phyloP scores from a whole-genome alignment of 768 basidiomycete genomes.

The Boletus pseudopeckii region DNA sequence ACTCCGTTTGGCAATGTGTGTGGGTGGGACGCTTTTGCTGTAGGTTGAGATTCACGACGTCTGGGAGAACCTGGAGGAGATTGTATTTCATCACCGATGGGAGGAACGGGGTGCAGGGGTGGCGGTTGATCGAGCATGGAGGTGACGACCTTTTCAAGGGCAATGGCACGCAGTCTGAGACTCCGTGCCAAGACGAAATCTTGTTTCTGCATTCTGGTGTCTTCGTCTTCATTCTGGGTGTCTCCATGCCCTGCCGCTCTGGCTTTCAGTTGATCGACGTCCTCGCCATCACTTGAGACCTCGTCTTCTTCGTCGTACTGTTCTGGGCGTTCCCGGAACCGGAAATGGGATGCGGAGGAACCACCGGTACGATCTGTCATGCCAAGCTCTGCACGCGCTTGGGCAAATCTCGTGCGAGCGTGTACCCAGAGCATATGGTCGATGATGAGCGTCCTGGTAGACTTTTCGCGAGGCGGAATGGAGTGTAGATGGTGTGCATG shows the following conservation, averaged over 20 bases:
- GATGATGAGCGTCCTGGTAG: constrained; percentile 82
- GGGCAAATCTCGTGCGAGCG: constrained; percentile 73
- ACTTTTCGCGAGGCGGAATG: constrained; percentile 84
- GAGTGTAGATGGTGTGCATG: constrained; percentile 87
- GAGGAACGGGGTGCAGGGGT: constrained; percentile 47
- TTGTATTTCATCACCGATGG: constrained; percentile 47
- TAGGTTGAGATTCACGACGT: constrained; percentile 23
- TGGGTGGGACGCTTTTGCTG: constrained; percentile 40
- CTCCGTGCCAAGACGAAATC: constrained; percentile 60
- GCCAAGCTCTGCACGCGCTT: constrained; percentile 80
- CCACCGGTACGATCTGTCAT: constrained; percentile 83
- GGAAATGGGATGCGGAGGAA: constrained; percentile 53
- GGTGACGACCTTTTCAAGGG: constrained; percentile 77
- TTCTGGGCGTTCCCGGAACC: constrained; percentile 67
- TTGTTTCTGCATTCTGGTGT: constrained; percentile 52
- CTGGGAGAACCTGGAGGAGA: constrained; percentile 53
- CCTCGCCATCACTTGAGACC: constrained; percentile 60
- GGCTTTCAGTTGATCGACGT: constrained; percentile 41
- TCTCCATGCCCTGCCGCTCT: constrained; percentile 50
- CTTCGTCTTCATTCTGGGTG: constrained; percentile 55
- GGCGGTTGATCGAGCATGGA: constrained; percentile 82
- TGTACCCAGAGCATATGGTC: constrained; percentile 89
- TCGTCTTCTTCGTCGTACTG: constrained; percentile 77
- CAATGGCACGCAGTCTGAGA: constrained; percentile 71
- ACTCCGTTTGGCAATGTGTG: constrained; percentile 79